phyloP scores from a whole-genome alignment of 352 stramenopile species.

The Aphanomyces cochlioides region DNA sequence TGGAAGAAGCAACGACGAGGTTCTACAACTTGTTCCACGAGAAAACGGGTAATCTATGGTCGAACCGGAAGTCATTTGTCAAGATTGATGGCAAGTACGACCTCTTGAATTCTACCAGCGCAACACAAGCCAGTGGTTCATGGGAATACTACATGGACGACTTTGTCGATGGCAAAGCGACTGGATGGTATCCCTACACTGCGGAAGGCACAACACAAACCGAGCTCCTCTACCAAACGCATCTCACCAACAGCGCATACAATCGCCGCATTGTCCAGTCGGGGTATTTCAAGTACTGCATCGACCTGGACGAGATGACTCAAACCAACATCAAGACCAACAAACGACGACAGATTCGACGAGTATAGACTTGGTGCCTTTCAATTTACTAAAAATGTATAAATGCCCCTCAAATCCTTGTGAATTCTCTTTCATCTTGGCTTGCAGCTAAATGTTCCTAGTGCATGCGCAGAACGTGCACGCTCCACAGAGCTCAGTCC shows the following conservation, averaged over 20 bases:
- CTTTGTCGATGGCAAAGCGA: slow-evolving; percentile 32
- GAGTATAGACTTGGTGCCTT: not conserved
- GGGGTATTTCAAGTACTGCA: slow-evolving; percentile 32
- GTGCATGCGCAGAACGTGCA: no score
- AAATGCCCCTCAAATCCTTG: no score
- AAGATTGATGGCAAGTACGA: slow-evolving; percentile 12
- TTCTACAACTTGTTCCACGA: slow-evolving; percentile 12
- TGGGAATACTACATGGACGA: slow-evolving; percentile 29
- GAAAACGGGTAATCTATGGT: slow-evolving; percentile 17
- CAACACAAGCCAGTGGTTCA: not conserved
- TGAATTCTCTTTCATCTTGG: no score
- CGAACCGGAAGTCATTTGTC: not conserved
- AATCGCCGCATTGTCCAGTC: slow-evolving; percentile 33
- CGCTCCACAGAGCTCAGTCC: no score
- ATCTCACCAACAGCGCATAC: slow-evolving; percentile 32
- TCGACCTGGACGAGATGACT: slow-evolving; percentile 31
- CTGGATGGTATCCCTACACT: slow-evolving; percentile 39
- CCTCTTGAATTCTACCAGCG: slow-evolving; percentile 1
- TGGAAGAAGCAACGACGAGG: not conserved
- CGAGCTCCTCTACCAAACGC: slow-evolving; percentile 32
- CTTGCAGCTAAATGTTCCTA: no score
- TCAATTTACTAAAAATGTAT: no score
- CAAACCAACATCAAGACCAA: slow-evolving; percentile 33
- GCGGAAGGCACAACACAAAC: slow-evolving; percentile 18
- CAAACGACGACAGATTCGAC: slow-evolving; percentile 34